Percentiles rank a stretch among this genome's conserved stretches.
Evolutionary conservation across 169 alveolate genomes (phyloP).

Genomic region (Eimeria falciformis): DNA sequence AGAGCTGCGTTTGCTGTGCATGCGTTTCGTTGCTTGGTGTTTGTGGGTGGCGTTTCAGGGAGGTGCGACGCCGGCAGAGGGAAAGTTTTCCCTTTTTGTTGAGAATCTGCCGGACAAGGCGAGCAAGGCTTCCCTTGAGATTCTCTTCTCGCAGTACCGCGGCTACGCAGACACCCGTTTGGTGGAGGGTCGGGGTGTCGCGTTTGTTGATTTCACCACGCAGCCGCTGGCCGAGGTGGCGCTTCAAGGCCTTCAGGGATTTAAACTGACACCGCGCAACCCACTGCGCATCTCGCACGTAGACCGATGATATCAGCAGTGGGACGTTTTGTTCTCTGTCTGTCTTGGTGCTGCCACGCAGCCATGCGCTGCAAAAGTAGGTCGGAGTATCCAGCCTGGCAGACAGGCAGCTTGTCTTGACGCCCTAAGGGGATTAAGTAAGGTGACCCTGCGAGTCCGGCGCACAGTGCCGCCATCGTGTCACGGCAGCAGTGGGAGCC

Average conservation of each 20-base stretch:
- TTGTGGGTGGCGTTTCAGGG: neutral
- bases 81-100: conserved; percentile 84
- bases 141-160: conserved; percentile 89
- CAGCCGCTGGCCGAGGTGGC: conserved; percentile 88
- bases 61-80: neutral
- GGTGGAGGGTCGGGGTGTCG: conserved; percentile 88
- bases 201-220: conserved; percentile 87
- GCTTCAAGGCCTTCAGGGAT: conserved; percentile 89
- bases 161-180: conserved; percentile 87
- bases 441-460: no score
- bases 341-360: no score
- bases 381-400: no score
- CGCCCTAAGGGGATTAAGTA: no score
- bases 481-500: no score
- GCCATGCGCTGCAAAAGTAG: no score
- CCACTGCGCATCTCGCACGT: conserved; percentile 84
- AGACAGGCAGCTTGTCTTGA: no score
- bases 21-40: no score
- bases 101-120: conserved; percentile 88
- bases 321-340: no score
- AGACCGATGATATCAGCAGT: no score
- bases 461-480: no score
- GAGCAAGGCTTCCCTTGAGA: conserved; percentile 85
- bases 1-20: no score
- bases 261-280: conserved; percentile 86